Evolutionary conservation across 176 grass and related monocot genomes (phyloP), one percentile per base, ranked within the genome.

Genomic region (Cenchrus fungigraminus): DNA sequence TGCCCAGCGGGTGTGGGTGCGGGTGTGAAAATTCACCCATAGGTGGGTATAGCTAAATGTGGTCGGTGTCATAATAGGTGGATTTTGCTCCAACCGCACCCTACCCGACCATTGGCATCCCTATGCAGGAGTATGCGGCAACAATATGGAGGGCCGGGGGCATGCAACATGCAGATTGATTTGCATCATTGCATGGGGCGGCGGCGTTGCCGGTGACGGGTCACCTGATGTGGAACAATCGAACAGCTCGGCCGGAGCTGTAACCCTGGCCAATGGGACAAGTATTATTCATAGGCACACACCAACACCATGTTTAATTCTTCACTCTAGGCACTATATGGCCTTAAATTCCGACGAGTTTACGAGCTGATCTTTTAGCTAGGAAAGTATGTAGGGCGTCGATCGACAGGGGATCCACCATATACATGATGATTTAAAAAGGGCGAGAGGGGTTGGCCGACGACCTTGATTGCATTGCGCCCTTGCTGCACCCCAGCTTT

Each of bases 321-420:
- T 84, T 57, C 69, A 19, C 85, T 80, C 85, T 20, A 76, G 90
- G 82, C 67, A 90, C 74, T 83, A 83, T 83, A 6, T 83, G 79
- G 50, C 66, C 42, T 83, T 86, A 29, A 83, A 73, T 86, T 83
- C 17, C 67, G 20, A 70, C 71, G 88, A 90, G 74, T 75, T 90
- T 90, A 83, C 84, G 79, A 83, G 84, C 74, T 90, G 88, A 83
- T 77, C 72, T 85, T 91, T 77, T 77, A 77, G 86, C 64, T 81
- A n/a, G 63, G 60, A 50, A 40, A 40, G 15, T 34, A 56, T 51
- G 11, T 56, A 67, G 62, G 47, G 71, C 12, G 19, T 49, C 44
- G 4, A 40, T 40, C 37, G 37, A 40, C 37, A 51, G 31, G 46
- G 61, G 43, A 47, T 47, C 42, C 51, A 55, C 3, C 37, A 40